Evolutionary conservation across 306 rosid genomes (phyloP), one percentile per base, ranked within the genome.

Genomic region (Vigna unguiculata): DNA sequence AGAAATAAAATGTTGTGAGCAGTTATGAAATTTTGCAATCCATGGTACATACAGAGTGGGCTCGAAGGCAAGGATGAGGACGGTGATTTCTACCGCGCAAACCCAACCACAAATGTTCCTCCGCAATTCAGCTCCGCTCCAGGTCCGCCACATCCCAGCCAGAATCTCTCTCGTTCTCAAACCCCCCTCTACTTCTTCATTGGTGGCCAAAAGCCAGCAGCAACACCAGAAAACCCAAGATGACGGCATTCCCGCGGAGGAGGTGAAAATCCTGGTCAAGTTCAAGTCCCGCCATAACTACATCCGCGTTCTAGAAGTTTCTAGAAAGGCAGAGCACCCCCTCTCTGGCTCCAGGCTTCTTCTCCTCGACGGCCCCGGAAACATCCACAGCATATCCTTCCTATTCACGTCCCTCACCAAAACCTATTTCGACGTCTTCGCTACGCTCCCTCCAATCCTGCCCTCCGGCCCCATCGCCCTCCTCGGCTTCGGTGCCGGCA

Each of bases 341-440:
- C 78, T 95, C 60, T 90, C 97, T n/a, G 97, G 96, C 4, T 88
- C 97, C 13, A 69, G 99, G 20, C 89, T 95, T 5, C 99, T 95
- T 41, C 99, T 92, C 13, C 91, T 95, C 0, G 97, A 95, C 34
- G 67, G n/a, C 30, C 97, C 99, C 3, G 97, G 97, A 51, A 92
- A 95, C 89, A 92, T 95, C 73, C 99, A 92, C 90, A 92, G 96
- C 87, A 86, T 95, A 30, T 90, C 97, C 0, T 90, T 85, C 87
- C 88, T 69, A 22, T 86, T 86, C 89, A 90, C 84, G 65, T 38
- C 90, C 40, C 77, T 90, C 60, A 90, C 97, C 47, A 28, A 77
- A 74, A 89, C 97, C n/a, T 95, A 92, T 86, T 90, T 89, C 61
- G 97, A 90, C 64, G 93, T 95, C 54, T 90, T 95, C 76, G 97